These are phyloP conservation scores for Penicillium bovifimosum DNA, from an alignment of 495 filamentous ascomycete species.

Conservation along the genomic window DNA sequence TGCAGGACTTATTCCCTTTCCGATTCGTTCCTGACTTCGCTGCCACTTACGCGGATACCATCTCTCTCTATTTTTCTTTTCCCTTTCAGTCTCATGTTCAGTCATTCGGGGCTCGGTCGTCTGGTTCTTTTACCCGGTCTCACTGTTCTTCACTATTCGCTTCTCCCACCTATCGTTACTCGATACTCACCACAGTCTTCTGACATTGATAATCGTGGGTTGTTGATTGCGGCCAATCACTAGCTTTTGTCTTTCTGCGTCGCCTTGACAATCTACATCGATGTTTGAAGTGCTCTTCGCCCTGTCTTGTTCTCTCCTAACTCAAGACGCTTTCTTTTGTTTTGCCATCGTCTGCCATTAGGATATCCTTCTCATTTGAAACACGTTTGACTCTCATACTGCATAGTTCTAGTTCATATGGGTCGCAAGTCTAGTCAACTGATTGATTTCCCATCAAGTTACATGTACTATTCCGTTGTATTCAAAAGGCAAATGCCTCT, in stretches of 20 bases:
- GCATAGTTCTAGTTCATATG: not conserved
- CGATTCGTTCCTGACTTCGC: constrained; percentile 9
- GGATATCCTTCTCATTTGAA: constrained; percentile 31
- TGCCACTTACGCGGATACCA: constrained; percentile 11
- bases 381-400: constrained; percentile 1
- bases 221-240: not conserved
- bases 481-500: no score
- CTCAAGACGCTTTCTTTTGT: constrained; percentile 19
- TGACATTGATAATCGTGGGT: not conserved
- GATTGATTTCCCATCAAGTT: not conserved
- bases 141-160: not conserved
- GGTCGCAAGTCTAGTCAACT: not conserved
- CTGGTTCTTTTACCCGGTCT: constrained; percentile 13
- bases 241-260: not conserved
- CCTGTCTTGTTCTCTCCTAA: constrained; percentile 2
- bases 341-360: constrained; percentile 12
- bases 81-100: constrained; percentile 7
- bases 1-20: constrained; percentile 6
- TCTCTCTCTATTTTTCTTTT: constrained; percentile 23
- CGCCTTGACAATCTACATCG: not conserved
- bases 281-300: constrained; percentile 1
- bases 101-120: constrained; percentile 1
- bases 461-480: not conserved
- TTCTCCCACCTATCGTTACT: constrained; percentile 1
- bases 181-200: constrained; percentile 1